phyloP scores from a whole-genome alignment of 2,329 filamentous ascomycete species.

The Talaromyces sp. region DNA sequence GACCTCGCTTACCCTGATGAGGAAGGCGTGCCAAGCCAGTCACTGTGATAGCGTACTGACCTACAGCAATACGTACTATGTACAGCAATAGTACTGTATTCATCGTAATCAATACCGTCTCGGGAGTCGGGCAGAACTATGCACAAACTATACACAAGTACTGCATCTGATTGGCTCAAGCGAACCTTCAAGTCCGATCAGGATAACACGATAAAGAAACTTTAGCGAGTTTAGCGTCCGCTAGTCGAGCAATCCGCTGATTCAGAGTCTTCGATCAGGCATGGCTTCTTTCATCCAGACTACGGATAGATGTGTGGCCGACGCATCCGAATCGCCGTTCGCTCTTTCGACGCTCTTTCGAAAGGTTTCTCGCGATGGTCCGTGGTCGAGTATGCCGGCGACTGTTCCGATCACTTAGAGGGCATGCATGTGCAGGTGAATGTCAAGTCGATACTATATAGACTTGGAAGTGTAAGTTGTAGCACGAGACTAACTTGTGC shows the following conservation, averaged over 20 bases:
- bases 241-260: conserved; percentile 5
- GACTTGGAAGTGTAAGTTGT: background rate
- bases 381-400: background rate
- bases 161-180: background rate
- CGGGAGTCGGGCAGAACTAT: background rate
- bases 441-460: background rate
- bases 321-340: background rate
- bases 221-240: background rate
- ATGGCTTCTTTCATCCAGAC: background rate
- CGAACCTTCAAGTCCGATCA: background rate
- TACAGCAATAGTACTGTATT: too few species aligned
- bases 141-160: background rate
- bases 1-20: background rate
- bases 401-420: background rate
- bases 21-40: background rate
- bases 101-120: background rate
- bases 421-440: background rate
- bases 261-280: background rate
- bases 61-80: too few species aligned
- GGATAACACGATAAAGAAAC: background rate
- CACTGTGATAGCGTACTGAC: background rate
- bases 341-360: background rate
- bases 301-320: conserved; percentile 5
- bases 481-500: background rate
- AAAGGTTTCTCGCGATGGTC: background rate